Conservation (phyloP, 331 rosid species). For the Erythrophleum ivorense region DNA sequence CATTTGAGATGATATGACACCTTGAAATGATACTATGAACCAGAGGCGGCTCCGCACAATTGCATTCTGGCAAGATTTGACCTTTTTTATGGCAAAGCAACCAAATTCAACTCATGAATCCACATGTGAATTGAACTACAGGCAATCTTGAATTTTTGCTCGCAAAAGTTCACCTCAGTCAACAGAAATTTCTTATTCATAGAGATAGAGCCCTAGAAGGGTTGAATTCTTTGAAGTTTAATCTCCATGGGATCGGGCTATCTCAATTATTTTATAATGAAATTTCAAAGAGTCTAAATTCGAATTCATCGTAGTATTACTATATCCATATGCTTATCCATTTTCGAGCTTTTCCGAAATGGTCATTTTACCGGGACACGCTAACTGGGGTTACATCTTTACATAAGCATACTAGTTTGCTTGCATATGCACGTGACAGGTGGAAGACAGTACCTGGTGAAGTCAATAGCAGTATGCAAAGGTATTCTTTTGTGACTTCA, state of each 20-base stretch:
- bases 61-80: background rate
- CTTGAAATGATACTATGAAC: background rate
- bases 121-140: background rate
- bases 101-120: too few relatives aligned
- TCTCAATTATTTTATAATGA: too few relatives aligned
- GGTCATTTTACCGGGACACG: too few relatives aligned
- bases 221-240: too few relatives aligned
- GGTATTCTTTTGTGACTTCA: background rate
- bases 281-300: background rate
- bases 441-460: background rate
- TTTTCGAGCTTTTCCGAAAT: background rate
- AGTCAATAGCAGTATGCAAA: background rate
- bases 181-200: background rate
- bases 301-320: background rate
- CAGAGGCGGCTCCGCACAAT: background rate
- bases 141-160: background rate
- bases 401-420: background rate
- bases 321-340: background rate
- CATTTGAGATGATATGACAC: background rate
- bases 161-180: background rate
- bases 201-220: background rate
- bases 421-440: background rate
- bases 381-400: background rate
- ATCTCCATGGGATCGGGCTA: too few relatives aligned
- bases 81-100: background rate